Percentiles rank a stretch among this genome's conserved stretches.
These are phyloP conservation scores for Pyrenochaeta sp. DNA, from an alignment of 2,329 filamentous ascomycete species.

Conservation along the genomic window DNA sequence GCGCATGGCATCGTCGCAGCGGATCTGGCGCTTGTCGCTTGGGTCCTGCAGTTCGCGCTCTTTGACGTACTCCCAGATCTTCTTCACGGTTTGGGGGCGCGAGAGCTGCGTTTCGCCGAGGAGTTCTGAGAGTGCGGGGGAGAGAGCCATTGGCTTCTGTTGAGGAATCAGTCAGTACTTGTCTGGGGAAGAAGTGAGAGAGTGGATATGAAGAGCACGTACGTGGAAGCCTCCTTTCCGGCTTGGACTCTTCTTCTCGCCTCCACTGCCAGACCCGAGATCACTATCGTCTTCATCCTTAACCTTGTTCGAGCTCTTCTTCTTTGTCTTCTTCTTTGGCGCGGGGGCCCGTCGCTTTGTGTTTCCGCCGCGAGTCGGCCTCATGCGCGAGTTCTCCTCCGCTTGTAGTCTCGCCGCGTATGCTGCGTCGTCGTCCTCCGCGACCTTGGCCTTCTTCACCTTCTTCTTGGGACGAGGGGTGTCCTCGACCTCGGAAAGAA, in stretches of 20 bases:
- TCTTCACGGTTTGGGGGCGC: conserved; percentile 93
- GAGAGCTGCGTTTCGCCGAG: conserved; percentile 82
- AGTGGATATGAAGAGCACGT: conserved; percentile 39
- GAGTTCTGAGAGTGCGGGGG: conserved; percentile 71
- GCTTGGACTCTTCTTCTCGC: conserved; percentile 70
- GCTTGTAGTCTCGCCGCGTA: conserved; percentile 89
- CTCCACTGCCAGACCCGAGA: conserved; percentile 66
- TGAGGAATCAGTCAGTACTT: conserved; percentile 16
- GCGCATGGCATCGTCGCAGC: conserved; percentile 89
- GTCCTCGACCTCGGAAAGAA: conserved; percentile 51
- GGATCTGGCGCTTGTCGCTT: conserved; percentile 87
- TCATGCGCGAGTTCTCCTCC: conserved; percentile 79
- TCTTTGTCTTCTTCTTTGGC: conserved; percentile 74
- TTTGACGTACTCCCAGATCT: conserved; percentile 95
- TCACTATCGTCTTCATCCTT: conserved; percentile 83
- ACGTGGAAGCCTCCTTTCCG: conserved; percentile 91
- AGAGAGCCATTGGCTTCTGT: conserved; percentile 77
- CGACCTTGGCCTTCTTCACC: conserved; percentile 71
- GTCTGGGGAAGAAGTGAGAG: not conserved
- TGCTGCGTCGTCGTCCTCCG: conserved; percentile 84
- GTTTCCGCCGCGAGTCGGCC: conserved; percentile 78
- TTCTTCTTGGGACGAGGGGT: conserved; percentile 56
- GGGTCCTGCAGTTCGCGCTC: conserved; percentile 88
- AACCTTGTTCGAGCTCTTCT: conserved; percentile 75
- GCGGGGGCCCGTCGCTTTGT: conserved; percentile 60